Conservation (phyloP, 2,329 filamentous ascomycete genomes). For the Talaromyces pinophilus region DNA sequence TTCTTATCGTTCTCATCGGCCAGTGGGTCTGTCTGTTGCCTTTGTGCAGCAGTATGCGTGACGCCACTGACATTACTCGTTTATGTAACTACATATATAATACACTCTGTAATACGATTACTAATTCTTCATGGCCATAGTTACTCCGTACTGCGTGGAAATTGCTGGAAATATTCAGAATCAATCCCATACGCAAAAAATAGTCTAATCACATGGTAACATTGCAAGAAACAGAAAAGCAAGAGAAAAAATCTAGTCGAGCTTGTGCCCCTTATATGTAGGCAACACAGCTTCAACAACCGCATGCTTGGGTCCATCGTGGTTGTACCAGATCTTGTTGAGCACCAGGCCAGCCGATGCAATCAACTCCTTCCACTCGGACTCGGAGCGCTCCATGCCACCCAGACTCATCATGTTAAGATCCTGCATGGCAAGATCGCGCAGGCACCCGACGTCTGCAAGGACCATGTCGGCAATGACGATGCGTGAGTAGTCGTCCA, state of each 20-base stretch:
- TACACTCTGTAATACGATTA: background rate
- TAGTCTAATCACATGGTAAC: background rate
- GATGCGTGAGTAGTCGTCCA: slow-evolving; percentile 39
- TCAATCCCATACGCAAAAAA: background rate
- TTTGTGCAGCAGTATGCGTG: background rate
- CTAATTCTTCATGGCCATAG: background rate
- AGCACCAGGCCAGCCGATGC: slow-evolving; percentile 28
- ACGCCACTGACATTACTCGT: background rate
- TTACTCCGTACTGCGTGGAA: background rate
- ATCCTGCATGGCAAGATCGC: slow-evolving; percentile 4
- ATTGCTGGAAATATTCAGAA: background rate
- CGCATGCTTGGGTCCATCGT: background rate
- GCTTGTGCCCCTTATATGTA: background rate
- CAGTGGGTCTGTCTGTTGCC: background rate
- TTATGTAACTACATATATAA: background rate
- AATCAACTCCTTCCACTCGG: slow-evolving; percentile 10
- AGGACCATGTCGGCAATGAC: slow-evolving; percentile 49
- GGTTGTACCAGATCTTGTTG: slow-evolving; percentile 30
- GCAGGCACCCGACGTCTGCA: slow-evolving; percentile 26
- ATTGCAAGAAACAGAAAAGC: background rate
- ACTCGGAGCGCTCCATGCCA: background rate
- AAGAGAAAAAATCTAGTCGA: background rate
- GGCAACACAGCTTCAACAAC: background rate
- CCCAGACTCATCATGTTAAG: slow-evolving; percentile 6
- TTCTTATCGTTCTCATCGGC: background rate